Evolutionary conservation across 2,329 filamentous ascomycete genomes (phyloP).

Genomic region (Botryotinia convoluta): DNA sequence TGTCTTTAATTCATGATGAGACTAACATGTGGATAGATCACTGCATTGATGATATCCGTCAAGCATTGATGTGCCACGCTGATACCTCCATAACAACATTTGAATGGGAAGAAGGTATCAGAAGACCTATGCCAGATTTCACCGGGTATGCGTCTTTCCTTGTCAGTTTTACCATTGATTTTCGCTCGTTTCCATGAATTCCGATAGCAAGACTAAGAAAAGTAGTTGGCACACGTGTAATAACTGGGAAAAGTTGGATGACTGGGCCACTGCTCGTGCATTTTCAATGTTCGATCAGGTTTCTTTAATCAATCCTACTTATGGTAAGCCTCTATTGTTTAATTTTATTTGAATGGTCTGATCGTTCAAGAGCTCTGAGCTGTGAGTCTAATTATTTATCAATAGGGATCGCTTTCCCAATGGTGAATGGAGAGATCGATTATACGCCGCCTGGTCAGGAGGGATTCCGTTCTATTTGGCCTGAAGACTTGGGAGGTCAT

Average conservation of each 20-base stretch:
- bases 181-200: no score
- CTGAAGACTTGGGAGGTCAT: not conserved
- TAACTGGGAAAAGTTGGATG: slow-evolving; percentile 13
- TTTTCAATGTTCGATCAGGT: slow-evolving; percentile 16
- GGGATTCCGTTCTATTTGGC: not conserved
- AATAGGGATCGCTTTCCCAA: not conserved
- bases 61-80: slow-evolving; percentile 13
- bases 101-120: not conserved
- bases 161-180: no score
- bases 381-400: not conserved
- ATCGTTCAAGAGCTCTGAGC: no score
- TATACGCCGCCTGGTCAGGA: not conserved
- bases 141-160: not conserved
- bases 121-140: slow-evolving; percentile 10
- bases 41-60: slow-evolving; percentile 15
- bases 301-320: slow-evolving; percentile 12
- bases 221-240: slow-evolving; percentile 9
- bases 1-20: not conserved
- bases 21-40: slow-evolving; percentile 6
- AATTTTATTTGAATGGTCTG: not conserved
- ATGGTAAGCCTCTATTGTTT: not conserved
- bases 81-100: slow-evolving; percentile 14
- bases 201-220: not conserved
- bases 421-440: not conserved
- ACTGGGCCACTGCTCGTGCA: slow-evolving; percentile 6